phyloP scores from a whole-genome alignment of 2,329 filamentous ascomycete species.

The Geosmithia putterillii region DNA sequence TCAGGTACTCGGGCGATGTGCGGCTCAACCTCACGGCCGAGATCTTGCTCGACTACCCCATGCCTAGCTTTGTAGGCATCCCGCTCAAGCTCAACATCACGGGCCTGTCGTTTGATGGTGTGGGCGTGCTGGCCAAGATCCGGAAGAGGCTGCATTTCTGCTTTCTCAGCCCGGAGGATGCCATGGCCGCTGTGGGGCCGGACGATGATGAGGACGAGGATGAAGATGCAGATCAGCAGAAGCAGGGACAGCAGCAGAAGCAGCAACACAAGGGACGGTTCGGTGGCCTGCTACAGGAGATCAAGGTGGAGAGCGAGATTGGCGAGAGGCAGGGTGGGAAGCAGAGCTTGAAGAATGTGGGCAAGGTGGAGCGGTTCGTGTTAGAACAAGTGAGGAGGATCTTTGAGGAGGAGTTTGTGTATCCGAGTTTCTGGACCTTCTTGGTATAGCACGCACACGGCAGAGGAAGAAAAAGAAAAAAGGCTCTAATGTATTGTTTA shows the following conservation, averaged over 20 bases:
- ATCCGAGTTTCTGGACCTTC: conserved; percentile 97
- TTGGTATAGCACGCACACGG: conserved; percentile 45
- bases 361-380: conserved; percentile 96
- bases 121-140: conserved; percentile 85
- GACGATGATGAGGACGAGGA: conserved; percentile 23
- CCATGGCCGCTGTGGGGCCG: conserved; percentile 54
- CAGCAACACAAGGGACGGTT: conserved; percentile 24
- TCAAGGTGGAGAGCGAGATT: conserved; percentile 95
- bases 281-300: conserved; percentile 78
- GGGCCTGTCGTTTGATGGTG: conserved; percentile 86
- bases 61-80: conserved; percentile 95
- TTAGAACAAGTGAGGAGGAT: conserved; percentile 92
- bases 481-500: neutral
- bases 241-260: conserved; percentile 3
- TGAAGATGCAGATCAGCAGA: conserved; percentile 9
- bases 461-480: neutral
- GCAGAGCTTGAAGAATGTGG: conserved; percentile 94
- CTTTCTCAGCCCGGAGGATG: conserved; percentile 87
- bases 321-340: conserved; percentile 83
- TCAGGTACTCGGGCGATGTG: conserved; percentile 79
- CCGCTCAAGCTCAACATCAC: conserved; percentile 92
- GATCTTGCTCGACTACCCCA: conserved; percentile 93
- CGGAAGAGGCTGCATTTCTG: conserved; percentile 84
- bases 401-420: conserved; percentile 97
- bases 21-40: conserved; percentile 84